These are phyloP conservation scores for Colletotrichum sp. DNA, from an alignment of 2,329 filamentous ascomycete species.

Conservation along the genomic window DNA sequence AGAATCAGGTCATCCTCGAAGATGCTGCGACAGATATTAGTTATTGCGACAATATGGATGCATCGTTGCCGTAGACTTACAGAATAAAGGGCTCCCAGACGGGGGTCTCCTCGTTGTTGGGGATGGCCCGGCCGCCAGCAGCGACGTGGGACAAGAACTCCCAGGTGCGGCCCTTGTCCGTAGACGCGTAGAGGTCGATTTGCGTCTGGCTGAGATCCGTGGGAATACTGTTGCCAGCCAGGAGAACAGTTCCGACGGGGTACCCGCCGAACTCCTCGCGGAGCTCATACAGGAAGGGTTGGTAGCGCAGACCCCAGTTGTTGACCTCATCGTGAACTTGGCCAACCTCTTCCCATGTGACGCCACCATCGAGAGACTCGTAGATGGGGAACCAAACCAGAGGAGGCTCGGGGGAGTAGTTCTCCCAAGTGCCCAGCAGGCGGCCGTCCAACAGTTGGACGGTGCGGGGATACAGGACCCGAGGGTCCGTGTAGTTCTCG, in stretches of 20 bases:
- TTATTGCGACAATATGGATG: accelerated
- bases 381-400: slow-evolving; percentile 60
- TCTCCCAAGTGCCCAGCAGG: slow-evolving; percentile 60
- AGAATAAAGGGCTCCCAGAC: slow-evolving; percentile 77
- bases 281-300: slow-evolving; percentile 71
- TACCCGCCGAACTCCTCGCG: slow-evolving; percentile 62
- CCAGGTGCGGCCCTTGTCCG: slow-evolving; percentile 67
- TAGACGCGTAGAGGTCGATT: slow-evolving; percentile 72
- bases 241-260: slow-evolving; percentile 66
- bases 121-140: slow-evolving; percentile 63
- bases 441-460: slow-evolving; percentile 49
- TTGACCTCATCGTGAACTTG: slow-evolving; percentile 68
- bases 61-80: slow-evolving; percentile 22
- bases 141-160: slow-evolving; percentile 71
- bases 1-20: slow-evolving; percentile 64
- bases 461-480: slow-evolving; percentile 48
- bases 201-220: slow-evolving; percentile 65
- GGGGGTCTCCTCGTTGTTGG: slow-evolving; percentile 69
- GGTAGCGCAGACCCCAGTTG: slow-evolving; percentile 70
- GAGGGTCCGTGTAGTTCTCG: slow-evolving; percentile 46
- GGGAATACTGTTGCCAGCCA: slow-evolving; percentile 65
- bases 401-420: slow-evolving; percentile 61
- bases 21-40: slow-evolving; percentile 35
- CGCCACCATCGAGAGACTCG: slow-evolving; percentile 56
- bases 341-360: slow-evolving; percentile 68